Percentiles rank a stretch among this genome's conserved stretches.
Evolutionary conservation across 164 flowering plant genomes (phyloP).

Genomic region (Vitis rupestris): DNA sequence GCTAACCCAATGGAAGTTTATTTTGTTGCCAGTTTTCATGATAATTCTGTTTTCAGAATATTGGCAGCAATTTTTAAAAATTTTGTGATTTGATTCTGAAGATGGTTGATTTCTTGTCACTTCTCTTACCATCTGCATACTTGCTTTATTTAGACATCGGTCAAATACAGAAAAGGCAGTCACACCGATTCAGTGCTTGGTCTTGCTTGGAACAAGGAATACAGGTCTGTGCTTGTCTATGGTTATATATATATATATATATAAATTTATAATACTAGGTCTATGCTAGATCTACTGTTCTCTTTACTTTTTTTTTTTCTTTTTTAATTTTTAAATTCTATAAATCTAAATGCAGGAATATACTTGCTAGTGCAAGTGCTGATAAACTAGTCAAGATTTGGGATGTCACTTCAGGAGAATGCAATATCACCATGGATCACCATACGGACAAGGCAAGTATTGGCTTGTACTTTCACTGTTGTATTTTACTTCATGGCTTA

Average conservation of each 20-base stretch:
- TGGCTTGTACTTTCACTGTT: background rate
- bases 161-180: constrained; percentile 71
- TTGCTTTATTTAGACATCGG: constrained; percentile 43
- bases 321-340: background rate
- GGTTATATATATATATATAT: no score
- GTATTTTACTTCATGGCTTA: background rate
- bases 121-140: background rate
- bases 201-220: constrained; percentile 94
- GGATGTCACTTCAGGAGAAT: constrained; percentile 78
- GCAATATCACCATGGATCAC: constrained; percentile 72
- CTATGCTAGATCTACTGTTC: background rate
- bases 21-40: no score
- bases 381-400: constrained; percentile 88
- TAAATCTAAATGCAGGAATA: constrained; percentile 49
- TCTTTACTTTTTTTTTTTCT: background rate
- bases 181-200: constrained; percentile 91
- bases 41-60: no score
- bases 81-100: no score
- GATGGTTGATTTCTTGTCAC: background rate
- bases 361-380: constrained; percentile 96
- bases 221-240: constrained; percentile 42
- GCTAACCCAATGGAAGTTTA: no score
- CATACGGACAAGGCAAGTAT: constrained; percentile 78
- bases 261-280: no score
- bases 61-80: no score